Evolutionary conservation across 169 alveolate genomes (phyloP).

Genomic region (Plasmodium inui): DNA sequence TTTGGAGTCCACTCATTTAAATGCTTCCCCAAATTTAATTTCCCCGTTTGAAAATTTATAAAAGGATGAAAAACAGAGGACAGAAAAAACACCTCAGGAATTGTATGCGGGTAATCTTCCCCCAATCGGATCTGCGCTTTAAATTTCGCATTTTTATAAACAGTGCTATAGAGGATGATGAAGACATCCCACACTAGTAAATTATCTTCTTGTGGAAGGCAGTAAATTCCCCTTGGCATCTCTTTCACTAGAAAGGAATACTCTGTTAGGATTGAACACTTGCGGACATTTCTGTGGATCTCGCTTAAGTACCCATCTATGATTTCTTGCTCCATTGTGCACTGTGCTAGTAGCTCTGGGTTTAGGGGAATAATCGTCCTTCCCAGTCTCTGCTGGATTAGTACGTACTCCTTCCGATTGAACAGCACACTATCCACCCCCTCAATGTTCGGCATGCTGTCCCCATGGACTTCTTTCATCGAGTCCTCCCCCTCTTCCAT

Average conservation of each 20-base stretch:
- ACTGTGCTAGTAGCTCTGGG: slow-evolving; percentile 52
- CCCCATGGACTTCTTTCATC: not conserved
- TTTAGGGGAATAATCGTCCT: slow-evolving; percentile 64
- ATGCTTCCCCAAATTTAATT: slow-evolving; percentile 31
- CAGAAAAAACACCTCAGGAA: slow-evolving; percentile 55
- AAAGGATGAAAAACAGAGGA: slow-evolving; percentile 53
- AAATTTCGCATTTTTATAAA: slow-evolving; percentile 54
- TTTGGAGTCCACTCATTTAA: slow-evolving; percentile 44
- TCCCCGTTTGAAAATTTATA: slow-evolving; percentile 41
- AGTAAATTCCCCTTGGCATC: slow-evolving; percentile 51
- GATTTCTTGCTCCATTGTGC: slow-evolving; percentile 45
- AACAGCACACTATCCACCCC: slow-evolving; percentile 7
- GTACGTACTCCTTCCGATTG: slow-evolving; percentile 28
- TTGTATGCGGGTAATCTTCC: slow-evolving; percentile 35
- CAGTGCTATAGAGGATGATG: slow-evolving; percentile 29
- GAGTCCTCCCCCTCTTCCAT: not conserved
- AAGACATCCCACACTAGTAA: slow-evolving; percentile 59
- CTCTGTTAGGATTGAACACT: slow-evolving; percentile 54
- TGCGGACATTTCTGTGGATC: slow-evolving; percentile 41
- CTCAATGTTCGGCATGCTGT: not conserved
- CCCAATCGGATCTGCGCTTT: slow-evolving; percentile 44
- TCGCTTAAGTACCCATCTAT: slow-evolving; percentile 54
- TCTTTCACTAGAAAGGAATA: slow-evolving; percentile 54
- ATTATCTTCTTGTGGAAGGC: slow-evolving; percentile 53
- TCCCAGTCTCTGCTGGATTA: slow-evolving; percentile 44